Percentiles rank a stretch among this genome's conserved stretches.
Conservation (phyloP, 257 asterid species). For the Solanum bulbocastanum region DNA sequence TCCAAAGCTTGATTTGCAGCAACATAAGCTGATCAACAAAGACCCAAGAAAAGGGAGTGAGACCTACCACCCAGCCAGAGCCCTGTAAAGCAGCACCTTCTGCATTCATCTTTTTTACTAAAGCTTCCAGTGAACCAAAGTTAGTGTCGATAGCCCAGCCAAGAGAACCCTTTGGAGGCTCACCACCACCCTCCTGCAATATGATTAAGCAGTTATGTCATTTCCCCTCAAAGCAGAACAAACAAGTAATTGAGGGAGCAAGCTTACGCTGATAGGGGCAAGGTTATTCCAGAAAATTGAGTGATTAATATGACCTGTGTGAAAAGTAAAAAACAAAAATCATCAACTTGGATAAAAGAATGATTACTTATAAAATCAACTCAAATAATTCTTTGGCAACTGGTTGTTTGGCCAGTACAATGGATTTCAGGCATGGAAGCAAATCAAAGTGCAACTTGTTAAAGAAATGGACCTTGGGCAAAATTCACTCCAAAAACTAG, state of each 20-base stretch:
- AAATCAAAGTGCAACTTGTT: neutral
- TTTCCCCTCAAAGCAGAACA: neutral
- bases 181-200: conserved; percentile 78
- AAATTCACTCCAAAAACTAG: neutral
- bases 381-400: neutral
- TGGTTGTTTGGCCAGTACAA: neutral
- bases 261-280: conserved; percentile 61
- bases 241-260: neutral
- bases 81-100: conserved; percentile 88
- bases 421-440: neutral
- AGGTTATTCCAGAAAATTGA: conserved; percentile 93
- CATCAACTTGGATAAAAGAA: neutral
- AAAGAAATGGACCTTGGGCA: neutral
- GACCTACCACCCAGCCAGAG: conserved; percentile 85
- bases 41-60: neutral
- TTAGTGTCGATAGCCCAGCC: conserved; percentile 54
- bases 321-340: neutral
- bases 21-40: neutral
- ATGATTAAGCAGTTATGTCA: neutral
- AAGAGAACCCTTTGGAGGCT: conserved; percentile 59
- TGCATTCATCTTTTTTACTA: conserved; percentile 57
- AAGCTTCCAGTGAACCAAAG: conserved; percentile 62
- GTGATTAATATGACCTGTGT: conserved; percentile 79
- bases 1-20: neutral
- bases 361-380: neutral